A percentile compares a stretch with the other conserved stretches of the same genome.
Evolutionary conservation across 257 asterid genomes (phyloP).

Genomic region (Petunia secreta): DNA sequence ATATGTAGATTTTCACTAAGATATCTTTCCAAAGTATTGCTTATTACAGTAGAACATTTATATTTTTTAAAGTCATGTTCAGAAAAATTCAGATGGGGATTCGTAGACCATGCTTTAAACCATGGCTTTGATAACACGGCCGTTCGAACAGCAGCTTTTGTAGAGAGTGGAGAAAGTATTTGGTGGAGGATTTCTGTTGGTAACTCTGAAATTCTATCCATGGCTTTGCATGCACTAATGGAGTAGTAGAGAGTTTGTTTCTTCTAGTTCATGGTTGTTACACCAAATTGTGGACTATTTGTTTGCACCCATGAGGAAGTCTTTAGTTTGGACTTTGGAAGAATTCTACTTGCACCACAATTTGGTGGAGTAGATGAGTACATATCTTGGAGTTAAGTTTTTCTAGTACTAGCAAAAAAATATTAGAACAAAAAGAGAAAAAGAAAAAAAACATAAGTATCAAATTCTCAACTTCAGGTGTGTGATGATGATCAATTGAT

Average conservation of each 20-base stretch:
- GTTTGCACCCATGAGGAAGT: no score
- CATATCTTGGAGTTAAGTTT: background rate
- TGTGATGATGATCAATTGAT: no score
- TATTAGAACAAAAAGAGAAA: no score
- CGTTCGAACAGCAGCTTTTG: background rate
- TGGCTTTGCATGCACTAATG: no score
- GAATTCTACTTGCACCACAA: background rate
- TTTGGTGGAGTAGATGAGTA: background rate
- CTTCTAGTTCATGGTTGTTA: background rate
- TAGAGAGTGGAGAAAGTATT: slow-evolving; percentile 9
- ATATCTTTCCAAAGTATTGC: background rate
- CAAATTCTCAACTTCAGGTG: no score
- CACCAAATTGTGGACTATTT: no score
- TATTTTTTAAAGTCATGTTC: background rate
- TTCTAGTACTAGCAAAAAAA: background rate
- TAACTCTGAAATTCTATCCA: slow-evolving; percentile 11
- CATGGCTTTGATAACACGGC: background rate
- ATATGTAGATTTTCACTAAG: background rate
- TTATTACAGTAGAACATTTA: background rate
- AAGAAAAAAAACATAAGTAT: no score
- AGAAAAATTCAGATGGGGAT: background rate
- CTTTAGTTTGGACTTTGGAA: background rate
- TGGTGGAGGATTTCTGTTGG: slow-evolving; percentile 18
- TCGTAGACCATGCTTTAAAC: background rate
- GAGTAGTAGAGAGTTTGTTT: background rate